Evolutionary conservation across 2,329 filamentous ascomycete species (phyloP), one percentile per base, ranked within the genome.

Genomic region (Plectosphaerella sp.): DNA sequence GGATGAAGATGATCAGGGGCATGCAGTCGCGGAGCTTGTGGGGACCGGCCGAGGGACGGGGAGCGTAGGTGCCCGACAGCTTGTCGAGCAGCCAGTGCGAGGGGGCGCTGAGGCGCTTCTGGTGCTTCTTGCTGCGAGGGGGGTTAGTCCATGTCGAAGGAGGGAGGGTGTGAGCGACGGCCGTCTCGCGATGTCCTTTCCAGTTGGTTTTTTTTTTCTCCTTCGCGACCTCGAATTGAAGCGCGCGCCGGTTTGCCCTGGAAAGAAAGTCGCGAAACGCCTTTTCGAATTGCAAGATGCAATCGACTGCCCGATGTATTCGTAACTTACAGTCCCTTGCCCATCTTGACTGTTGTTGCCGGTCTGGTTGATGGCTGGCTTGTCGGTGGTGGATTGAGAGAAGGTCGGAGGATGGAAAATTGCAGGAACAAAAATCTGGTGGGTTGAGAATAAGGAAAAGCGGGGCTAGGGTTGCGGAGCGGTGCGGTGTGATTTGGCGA

Each of bases 21-120:
- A 99, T 87, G 83, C 93, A 97, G 82, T 99, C 94, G 76, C 94
- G 89, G 76, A 94, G 85, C 89, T 99, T 99, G 89, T 97, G 93
- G 78, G 94, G 94, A 90, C 94, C 94, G 67, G 84, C 72, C 61
- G 84, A 86, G 62, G 86, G 81, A 69, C 80, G 79, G 68, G 86
- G 86, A 66, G 84, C 86, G 72, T 89, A 93, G 78, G 84, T 82
- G 74, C 94, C 94, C 77, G 91, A 96, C 74, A 99, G 86, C 81
- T 99, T 99, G 90, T 99, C 94, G 77, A 99, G 84, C 75, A 99
- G 90, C 94, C 94, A 99, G 88, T 97, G 94, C 76, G 89, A 95
- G 74, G 94, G 94, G 75, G 94, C 94, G 80, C 89, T 94, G 75
- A 97, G 86, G 84, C 94, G 92, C 92, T 99, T 97, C 81, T 97